phyloP scores from a whole-genome alignment of 495 filamentous ascomycete species.

The Penicillium herquei region DNA sequence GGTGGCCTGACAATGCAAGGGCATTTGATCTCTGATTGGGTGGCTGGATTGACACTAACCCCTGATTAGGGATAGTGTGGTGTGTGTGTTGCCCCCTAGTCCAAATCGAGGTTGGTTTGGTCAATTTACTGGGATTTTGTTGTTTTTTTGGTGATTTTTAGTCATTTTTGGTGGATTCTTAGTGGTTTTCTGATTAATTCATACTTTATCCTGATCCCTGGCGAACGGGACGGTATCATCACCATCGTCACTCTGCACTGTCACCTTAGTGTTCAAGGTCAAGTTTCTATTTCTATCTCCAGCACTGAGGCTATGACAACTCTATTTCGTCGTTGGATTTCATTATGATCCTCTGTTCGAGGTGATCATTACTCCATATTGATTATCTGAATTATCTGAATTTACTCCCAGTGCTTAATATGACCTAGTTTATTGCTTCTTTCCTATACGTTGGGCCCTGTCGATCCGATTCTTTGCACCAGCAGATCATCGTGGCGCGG shows the following conservation, averaged over 20 bases:
- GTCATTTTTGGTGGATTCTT: not conserved
- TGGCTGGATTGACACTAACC: not conserved
- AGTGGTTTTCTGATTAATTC: not conserved
- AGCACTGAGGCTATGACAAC: constrained; percentile 1
- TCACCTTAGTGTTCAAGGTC: constrained; percentile 21
- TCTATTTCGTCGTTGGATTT: not conserved
- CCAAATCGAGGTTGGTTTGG: not conserved
- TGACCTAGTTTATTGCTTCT: not conserved
- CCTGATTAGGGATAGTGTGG: not conserved
- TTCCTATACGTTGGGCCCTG: constrained; percentile 4
- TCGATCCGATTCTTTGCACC: constrained; percentile 11
- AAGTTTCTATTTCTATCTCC: constrained; percentile 9
- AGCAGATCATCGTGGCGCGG: constrained; percentile 7
- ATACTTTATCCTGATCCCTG: constrained; percentile 5
- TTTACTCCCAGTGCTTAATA: too few relatives aligned
- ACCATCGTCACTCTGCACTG: constrained; percentile 37
- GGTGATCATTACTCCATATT: not conserved
- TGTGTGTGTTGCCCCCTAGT: not conserved
- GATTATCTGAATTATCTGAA: not conserved
- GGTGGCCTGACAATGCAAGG: constrained; percentile 37
- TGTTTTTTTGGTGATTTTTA: not conserved
- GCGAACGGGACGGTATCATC: constrained; percentile 22
- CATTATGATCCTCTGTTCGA: not conserved
- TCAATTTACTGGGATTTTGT: not conserved
- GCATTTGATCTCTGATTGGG: constrained; percentile 20